phyloP scores from a whole-genome alignment of 2,329 filamentous ascomycete genomes.

The Fonsecaea pedrosoi region DNA sequence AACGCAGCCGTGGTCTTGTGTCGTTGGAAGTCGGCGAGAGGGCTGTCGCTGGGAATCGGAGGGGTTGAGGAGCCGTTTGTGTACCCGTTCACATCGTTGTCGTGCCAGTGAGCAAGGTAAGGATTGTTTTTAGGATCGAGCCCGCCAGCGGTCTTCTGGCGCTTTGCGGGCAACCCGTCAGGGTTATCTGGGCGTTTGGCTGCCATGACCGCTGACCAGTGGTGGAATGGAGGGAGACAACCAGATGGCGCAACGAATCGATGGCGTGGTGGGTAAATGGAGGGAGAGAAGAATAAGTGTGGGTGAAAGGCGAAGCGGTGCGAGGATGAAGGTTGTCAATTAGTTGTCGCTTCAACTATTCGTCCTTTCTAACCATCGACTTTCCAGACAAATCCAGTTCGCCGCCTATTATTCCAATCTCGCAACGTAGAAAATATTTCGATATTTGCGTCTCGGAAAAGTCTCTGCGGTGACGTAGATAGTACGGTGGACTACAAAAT shows the following conservation, averaged over 20 bases:
- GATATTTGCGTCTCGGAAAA: slow-evolving; percentile 1
- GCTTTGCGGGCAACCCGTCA: slow-evolving; percentile 59
- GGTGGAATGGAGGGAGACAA: not conserved
- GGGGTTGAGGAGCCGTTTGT: slow-evolving; percentile 47
- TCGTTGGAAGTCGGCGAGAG: slow-evolving; percentile 72
- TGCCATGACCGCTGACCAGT: slow-evolving; percentile 32
- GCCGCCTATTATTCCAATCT: not conserved
- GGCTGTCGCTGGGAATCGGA: slow-evolving; percentile 50
- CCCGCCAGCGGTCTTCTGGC: slow-evolving; percentile 58
- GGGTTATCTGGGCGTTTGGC: slow-evolving; percentile 35
- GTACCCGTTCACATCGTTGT: slow-evolving; percentile 51
- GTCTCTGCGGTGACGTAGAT: not conserved
- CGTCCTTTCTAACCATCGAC: not conserved
- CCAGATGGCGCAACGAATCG: not conserved
- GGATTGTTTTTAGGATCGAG: slow-evolving; percentile 72
- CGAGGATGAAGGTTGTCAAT: not conserved
- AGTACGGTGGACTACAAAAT: not conserved
- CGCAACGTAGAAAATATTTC: slow-evolving; percentile 18
- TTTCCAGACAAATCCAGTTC: not conserved
- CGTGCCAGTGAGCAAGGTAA: slow-evolving; percentile 89
- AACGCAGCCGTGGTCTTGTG: slow-evolving; percentile 80
- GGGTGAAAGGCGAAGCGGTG: not conserved
- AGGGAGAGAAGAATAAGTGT: not conserved
- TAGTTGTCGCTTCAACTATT: not conserved
- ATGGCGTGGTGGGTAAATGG: not conserved